Base-by-base conservation (phyloP, 352 stramenopile genomes). In the Phytophthora citricola region DNA sequence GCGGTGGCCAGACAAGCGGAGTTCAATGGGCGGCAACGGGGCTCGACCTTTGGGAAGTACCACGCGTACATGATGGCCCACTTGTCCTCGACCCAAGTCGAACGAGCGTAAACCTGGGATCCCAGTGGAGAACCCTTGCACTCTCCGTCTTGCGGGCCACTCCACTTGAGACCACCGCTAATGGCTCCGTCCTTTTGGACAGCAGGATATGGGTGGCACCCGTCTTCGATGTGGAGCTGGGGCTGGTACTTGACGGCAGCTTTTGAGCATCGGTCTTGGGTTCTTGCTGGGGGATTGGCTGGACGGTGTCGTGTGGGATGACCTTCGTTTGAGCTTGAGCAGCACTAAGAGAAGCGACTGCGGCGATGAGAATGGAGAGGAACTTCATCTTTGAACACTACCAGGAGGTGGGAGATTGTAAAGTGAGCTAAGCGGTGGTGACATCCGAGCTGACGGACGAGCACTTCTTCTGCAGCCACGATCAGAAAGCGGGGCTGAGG, bases 41-140 rank as follows among this genome's bases (percentile, higher is more conserved):
- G 67, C 56, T 32, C 64, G 66, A 0, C 71, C 74, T 43, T 82
- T 3, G 70, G 66, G 59, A 80, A 77, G 64, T 80, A 80, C 73
- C 73, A 80, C 15, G 14, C 48, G 39, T 66, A 67, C 59, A 69
- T 69, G 36, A 69, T 57, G 14, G 61, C 61, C 44, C 57, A 73
- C 22, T 54, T 52, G 40, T 34, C 49, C 12, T 54, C 14, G 5
- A 66, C 41, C 49, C 38, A 57, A 5, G 38, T 56, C 1, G 63
- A 65, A 22, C 68, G 68, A 38, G 57, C 46, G 46, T 76, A 76
- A 10, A 76, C 43, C 14, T 76, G 68, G 4, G 60, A 63, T 11
- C 60, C 60, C 39, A 63, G 17, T 20, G 60, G 45, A 0, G 60
- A 58, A 22, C 60, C 52, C 29, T 52, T 38, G 39, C 60, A 63